Percentiles rank a stretch among this genome's conserved stretches.
Conservation (phyloP, 2,329 filamentous ascomycete genomes). For the Colletotrichum eremochloae region DNA sequence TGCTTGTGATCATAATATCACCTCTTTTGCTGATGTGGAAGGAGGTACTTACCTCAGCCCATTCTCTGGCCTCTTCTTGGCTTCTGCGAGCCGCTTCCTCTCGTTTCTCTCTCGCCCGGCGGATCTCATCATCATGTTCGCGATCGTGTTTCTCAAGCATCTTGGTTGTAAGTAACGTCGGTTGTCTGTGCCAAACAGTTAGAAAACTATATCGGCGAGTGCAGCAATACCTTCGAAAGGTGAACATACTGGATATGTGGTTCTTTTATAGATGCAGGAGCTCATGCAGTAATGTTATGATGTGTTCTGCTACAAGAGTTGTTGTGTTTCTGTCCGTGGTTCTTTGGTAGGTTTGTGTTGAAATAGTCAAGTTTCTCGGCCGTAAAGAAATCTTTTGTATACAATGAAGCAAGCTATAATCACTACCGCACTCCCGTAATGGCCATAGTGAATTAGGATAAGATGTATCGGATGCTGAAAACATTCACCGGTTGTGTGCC, state of each 20-base stretch:
- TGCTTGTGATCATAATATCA: not conserved
- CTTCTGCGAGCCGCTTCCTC: too few relatives aligned
- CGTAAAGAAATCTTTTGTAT: not conserved
- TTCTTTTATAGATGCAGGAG: too few relatives aligned
- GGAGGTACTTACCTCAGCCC: not conserved
- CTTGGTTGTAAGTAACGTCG: too few relatives aligned
- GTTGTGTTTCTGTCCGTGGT: not conserved
- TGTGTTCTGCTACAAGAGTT: not conserved
- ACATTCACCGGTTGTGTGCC: not conserved
- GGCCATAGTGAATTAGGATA: not conserved
- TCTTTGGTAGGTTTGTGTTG: not conserved
- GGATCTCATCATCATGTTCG: not conserved
- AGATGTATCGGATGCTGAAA: not conserved
- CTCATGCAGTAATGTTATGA: not conserved
- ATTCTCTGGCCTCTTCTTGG: not conserved
- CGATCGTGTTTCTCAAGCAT: not conserved
- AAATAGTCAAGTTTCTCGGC: not conserved
- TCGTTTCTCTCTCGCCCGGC: not conserved
- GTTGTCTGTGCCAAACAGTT: not conserved
- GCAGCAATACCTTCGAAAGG: rapidly evolving
- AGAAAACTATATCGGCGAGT: too few relatives aligned
- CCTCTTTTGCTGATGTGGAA: too few relatives aligned
- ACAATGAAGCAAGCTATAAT: not conserved
- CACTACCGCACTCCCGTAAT: not conserved
- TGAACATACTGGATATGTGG: too few relatives aligned